Evolutionary conservation across 306 rosid genomes (phyloP).

Genomic region (Bauhinia variegata): DNA sequence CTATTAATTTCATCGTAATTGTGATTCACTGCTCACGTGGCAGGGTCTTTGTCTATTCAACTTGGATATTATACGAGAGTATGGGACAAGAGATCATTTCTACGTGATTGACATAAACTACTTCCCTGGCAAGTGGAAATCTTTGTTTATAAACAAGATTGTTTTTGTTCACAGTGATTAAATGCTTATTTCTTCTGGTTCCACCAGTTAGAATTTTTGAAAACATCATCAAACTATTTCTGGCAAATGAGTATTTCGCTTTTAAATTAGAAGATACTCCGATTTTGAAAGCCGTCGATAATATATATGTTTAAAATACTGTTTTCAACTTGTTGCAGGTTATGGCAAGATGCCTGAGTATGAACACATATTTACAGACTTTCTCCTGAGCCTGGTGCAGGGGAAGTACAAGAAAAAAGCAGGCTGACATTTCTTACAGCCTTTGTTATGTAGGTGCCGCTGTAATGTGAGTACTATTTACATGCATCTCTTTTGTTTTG

Average conservation of each 20-base stretch:
- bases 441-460: conserved; percentile 24
- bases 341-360: conserved; percentile 96
- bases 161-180: background rate
- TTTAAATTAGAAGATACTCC: background rate
- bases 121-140: conserved; percentile 71
- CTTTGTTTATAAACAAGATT: conserved; percentile 2
- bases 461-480: conserved; percentile 18
- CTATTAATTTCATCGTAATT: background rate
- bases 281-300: background rate
- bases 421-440: conserved; percentile 35
- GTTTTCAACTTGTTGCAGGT: conserved; percentile 54
- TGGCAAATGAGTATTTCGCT: background rate
- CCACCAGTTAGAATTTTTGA: background rate
- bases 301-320: background rate
- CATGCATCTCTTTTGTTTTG: background rate
- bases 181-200: conserved; percentile 7
- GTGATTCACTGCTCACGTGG: conserved; percentile 1
- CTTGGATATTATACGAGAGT: conserved; percentile 83
- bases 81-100: conserved; percentile 67
- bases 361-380: conserved; percentile 91
- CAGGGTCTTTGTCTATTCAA: conserved; percentile 91
- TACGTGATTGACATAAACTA: conserved; percentile 93
- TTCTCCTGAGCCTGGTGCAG: conserved; percentile 66
- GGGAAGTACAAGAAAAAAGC: conserved; percentile 63
- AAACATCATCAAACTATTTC: background rate